These are phyloP conservation scores for Mariannaea sp. DNA, from an alignment of 2,329 filamentous ascomycete genomes.

Conservation along the genomic window DNA sequence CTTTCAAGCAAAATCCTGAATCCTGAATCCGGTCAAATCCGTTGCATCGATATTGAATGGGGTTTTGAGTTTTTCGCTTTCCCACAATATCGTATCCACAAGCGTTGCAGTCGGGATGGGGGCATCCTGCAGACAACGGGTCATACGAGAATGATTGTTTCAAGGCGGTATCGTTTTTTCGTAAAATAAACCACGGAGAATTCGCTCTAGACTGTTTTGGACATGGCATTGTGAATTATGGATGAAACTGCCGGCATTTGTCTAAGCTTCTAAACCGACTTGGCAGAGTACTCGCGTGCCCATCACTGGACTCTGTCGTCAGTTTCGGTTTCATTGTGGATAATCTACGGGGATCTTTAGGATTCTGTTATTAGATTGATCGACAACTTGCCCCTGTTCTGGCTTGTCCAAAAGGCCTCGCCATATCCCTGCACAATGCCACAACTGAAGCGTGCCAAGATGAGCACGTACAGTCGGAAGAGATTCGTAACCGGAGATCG, in stretches of 20 bases:
- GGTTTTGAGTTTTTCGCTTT: not conserved
- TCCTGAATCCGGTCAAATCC: not conserved
- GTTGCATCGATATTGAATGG: not conserved
- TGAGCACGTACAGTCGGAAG: not conserved
- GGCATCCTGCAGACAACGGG: not conserved
- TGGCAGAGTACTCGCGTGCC: too few species aligned
- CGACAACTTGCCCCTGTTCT: not conserved
- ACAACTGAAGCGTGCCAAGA: not conserved
- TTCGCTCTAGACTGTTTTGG: too few species aligned
- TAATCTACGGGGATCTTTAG: not conserved
- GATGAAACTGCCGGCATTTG: too few species aligned
- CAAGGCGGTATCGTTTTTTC: not conserved
- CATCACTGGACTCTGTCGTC: too few species aligned
- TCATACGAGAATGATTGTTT: conserved; percentile 2
- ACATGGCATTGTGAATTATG: too few species aligned
- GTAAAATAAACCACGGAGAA: not conserved
- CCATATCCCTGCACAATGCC: not conserved
- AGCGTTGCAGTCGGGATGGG: not conserved
- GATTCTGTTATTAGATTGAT: not conserved
- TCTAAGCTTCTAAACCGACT: too few species aligned
- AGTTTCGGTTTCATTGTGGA: not conserved
- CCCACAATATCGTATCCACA: conserved; percentile 1
- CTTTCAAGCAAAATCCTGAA: not conserved
- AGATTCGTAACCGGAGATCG: not conserved
- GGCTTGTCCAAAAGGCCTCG: not conserved